Percentiles rank a stretch among this genome's conserved stretches.
phyloP scores from a whole-genome alignment of 1,284 basidiomycete genomes.

The Puccinia brachypodii region DNA sequence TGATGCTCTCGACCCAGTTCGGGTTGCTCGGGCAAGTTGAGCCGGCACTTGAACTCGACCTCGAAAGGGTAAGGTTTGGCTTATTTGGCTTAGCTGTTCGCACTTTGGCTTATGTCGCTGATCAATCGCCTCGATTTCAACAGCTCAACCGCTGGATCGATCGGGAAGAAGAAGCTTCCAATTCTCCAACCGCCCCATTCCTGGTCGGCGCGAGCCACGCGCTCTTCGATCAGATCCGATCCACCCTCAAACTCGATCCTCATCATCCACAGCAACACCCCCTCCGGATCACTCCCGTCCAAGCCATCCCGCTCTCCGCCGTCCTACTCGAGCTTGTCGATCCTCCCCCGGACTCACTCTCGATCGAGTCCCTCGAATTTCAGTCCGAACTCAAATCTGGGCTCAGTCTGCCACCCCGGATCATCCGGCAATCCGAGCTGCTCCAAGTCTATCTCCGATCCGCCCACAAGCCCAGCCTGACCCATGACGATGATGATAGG shows the following conservation, averaged over 20 bases:
- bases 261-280: not conserved
- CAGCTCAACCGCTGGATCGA: slow-evolving; percentile 11
- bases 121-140: not conserved
- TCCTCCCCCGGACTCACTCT: not conserved
- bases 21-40: not conserved
- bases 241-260: not conserved
- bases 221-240: not conserved
- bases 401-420: slow-evolving; percentile 7
- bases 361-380: not conserved
- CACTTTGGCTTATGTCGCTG: not conserved
- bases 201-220: not conserved
- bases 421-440: slow-evolving; percentile 8
- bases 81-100: not conserved
- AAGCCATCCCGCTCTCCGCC: not conserved
- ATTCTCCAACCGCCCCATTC: not conserved
- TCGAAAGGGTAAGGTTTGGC: not conserved
- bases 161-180: not conserved
- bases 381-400: not conserved
- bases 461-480: not conserved
- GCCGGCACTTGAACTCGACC: not conserved
- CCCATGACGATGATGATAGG: not conserved
- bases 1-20: not conserved
- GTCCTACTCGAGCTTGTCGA: not conserved
- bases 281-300: not conserved
- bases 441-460: not conserved